Base-by-base conservation (phyloP, 129 eudicot species). In the Pulicaria dysenterica region DNA sequence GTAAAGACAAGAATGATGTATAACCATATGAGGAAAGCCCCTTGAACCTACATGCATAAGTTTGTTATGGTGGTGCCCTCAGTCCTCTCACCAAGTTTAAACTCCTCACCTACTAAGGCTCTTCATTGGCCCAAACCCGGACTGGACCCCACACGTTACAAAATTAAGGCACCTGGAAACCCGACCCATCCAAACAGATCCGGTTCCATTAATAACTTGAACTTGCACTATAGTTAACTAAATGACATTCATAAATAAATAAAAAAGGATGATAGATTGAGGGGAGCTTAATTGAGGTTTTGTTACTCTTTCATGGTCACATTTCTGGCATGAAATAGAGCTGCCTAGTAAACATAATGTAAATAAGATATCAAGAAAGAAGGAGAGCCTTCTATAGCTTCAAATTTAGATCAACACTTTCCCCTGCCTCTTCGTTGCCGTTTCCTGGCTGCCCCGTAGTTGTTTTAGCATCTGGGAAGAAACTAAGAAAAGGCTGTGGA, bases 391-490 rank as follows among this genome's bases (percentile, higher is more conserved):
- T 80, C 74, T 79, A 91, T 54, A 91, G 84, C 88, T 82, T 84
- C 64, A 91, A 75, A 63, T 81, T 83, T 60, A 88, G 86, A 86
- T 91, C 93, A 81, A 91, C 78, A 38, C 71, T 84, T 84, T 84
- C 97, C 63, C 79, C 88, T 34, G 80, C 81, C 41, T 78, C 84
- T 1, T 70, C 78, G 15, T 71, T 80, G 76, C 79, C 63, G 85
- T 46, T 73, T 67, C 80, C 76, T 7, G 72, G 37, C 50, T 45
- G 82, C 43, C 66, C 77, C 60, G 44, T 64, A 10, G 76, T 77
- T 13, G 63, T 48, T 74, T 73, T 78, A 4, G 85, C 77, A 31
- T 81, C 68, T 46, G 96, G 97, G 31, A 86, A 78, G 85, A 91
- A 86, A 78, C 85, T 83, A 62, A 79, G 77, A 78, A 82, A 80